These are phyloP conservation scores for Citrullus colocynthis DNA, from an alignment of 306 rosid species.

Conservation along the genomic window DNA sequence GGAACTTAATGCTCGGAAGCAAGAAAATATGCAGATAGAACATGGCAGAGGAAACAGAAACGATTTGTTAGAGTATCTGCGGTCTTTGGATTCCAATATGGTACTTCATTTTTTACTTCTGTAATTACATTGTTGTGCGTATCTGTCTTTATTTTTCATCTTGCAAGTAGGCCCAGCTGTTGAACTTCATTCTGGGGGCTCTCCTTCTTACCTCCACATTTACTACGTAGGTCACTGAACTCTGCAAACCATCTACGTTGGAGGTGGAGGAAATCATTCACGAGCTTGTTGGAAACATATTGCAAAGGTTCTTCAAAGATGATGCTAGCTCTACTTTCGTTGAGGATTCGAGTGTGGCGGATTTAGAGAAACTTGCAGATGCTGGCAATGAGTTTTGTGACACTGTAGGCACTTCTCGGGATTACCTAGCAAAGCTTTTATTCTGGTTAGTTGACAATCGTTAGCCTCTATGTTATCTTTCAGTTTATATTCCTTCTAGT, in stretches of 20 bases:
- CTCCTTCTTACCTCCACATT: conserved; percentile 5
- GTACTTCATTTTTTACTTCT: conserved; percentile 19
- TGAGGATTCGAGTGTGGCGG: conserved; percentile 26
- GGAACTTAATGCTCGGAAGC: conserved; percentile 64
- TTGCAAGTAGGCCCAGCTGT: neutral
- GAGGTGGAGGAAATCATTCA: conserved; percentile 88
- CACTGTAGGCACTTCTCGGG: conserved; percentile 56
- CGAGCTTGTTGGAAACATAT: conserved; percentile 66
- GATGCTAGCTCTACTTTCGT: conserved; percentile 29
- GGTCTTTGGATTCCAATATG: conserved; percentile 83
- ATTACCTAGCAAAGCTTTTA: conserved; percentile 90
- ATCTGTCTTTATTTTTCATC: neutral
- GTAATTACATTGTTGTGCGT: neutral
- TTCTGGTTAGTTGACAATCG: conserved; percentile 59
- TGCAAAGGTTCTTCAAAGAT: conserved; percentile 44
- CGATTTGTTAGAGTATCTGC: conserved; percentile 69
- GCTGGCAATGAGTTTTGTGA: conserved; percentile 33
- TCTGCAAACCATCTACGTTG: conserved; percentile 63
- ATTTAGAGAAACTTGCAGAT: conserved; percentile 22
- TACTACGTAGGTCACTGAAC: conserved; percentile 55
- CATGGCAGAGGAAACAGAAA: conserved; percentile 49
- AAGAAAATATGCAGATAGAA: conserved; percentile 51
- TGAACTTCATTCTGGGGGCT: neutral
- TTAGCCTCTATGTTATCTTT: neutral
- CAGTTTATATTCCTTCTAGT: neutral